phyloP scores from a whole-genome alignment of 208 protist genomes.

The Trypanosoma lewisi region DNA sequence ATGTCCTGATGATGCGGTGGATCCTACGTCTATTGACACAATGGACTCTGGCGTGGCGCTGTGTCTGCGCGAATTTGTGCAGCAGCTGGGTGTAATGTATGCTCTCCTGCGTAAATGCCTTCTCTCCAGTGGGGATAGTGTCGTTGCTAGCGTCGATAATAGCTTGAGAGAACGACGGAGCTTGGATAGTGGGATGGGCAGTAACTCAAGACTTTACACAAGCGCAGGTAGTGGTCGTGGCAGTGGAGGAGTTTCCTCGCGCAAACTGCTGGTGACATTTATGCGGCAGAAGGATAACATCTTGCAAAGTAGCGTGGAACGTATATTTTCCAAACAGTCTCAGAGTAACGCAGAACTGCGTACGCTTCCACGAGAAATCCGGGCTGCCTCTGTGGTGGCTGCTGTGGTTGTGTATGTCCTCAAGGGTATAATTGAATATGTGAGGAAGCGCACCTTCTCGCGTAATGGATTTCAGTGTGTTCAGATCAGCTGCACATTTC shows the following conservation, averaged over 20 bases:
- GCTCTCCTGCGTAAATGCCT: conserved; percentile 27
- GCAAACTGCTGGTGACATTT: conserved; percentile 33
- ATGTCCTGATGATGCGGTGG: conserved; percentile 15
- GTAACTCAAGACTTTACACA: conserved; percentile 21
- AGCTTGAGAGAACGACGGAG: conserved; percentile 2
- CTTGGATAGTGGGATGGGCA: conserved; percentile 17
- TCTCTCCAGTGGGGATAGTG: neutral
- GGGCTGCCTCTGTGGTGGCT: conserved; percentile 34
- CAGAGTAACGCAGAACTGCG: conserved; percentile 33
- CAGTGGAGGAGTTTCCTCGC: conserved; percentile 11
- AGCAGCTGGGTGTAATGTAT: conserved; percentile 42
- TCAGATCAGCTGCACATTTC: conserved; percentile 68
- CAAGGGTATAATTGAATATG: conserved; percentile 65
- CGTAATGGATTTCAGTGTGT: conserved; percentile 51
- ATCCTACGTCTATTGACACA: conserved; percentile 25
- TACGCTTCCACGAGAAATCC: conserved; percentile 40
- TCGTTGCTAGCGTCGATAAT: neutral
- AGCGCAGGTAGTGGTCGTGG: conserved; percentile 23
- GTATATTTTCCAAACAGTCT: conserved; percentile 53
- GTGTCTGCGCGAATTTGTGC: conserved; percentile 32
- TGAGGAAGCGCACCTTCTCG: conserved; percentile 36
- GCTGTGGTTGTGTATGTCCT: conserved; percentile 61
- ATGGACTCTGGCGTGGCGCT: conserved; percentile 22
- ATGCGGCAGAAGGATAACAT: conserved; percentile 48
- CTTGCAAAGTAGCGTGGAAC: conserved; percentile 68